Conservation (phyloP, 169 alveolate species). For the Perkinsus marinus region DNA sequence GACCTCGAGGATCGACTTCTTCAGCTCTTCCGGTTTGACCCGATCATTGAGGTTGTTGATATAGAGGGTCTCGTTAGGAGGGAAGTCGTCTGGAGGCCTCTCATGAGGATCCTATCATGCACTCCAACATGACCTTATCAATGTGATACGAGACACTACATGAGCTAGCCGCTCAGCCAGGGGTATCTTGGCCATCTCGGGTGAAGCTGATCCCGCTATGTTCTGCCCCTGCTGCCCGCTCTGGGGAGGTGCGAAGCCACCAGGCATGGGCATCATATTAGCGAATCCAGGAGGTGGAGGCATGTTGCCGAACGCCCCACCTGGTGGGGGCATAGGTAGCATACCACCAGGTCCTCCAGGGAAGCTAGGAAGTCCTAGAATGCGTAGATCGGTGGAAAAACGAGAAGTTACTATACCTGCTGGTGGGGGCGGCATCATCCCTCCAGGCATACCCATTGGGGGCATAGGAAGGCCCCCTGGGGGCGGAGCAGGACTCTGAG, state of each 20-base stretch:
- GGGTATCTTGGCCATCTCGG: neutral
- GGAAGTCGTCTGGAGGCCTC: neutral
- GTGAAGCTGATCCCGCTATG: neutral
- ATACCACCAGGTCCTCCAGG: neutral
- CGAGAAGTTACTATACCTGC: neutral
- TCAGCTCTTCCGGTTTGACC: constrained; percentile 9
- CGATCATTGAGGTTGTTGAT: constrained; percentile 20
- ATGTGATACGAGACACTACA: too few species aligned
- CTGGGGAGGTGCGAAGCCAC: neutral
- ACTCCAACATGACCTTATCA: neutral
- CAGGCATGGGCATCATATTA: neutral
- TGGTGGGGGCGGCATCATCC: neutral
- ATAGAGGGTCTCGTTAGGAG: constrained; percentile 14
- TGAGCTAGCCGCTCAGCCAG: neutral
- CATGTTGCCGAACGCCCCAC: neutral
- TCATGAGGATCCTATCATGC: neutral
- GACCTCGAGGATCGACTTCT: neutral
- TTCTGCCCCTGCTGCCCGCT: neutral
- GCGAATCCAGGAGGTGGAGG: neutral
- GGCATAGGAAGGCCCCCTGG: neutral
- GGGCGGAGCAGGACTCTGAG: neutral
- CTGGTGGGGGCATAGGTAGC: neutral
- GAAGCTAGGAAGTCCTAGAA: neutral
- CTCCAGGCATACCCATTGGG: neutral
- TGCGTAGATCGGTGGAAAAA: neutral